A percentile compares a stretch with the other conserved stretches of the same genome.
phyloP scores from a whole-genome alignment of 768 basidiomycete genomes.

The Sarcodon sp. region DNA sequence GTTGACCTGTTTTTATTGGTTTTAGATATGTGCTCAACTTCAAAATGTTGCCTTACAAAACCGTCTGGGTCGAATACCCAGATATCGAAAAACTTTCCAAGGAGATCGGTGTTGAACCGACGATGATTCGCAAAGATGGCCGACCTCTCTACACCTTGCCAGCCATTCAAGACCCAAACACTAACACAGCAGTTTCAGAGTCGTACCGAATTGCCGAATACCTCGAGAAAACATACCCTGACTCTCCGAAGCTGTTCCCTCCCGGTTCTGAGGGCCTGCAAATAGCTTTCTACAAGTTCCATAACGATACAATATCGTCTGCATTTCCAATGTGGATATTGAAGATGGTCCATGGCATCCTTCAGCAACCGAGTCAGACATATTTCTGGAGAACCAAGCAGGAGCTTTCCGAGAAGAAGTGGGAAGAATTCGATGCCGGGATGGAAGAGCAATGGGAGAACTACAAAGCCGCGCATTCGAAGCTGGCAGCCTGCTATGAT shows the following conservation, averaged over 20 bases:
- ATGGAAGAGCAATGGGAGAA: too few species aligned
- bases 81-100: slow-evolving; percentile 27
- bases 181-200: slow-evolving; percentile 24
- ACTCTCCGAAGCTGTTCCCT: slow-evolving; percentile 25
- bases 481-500: too few species aligned
- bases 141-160: slow-evolving; percentile 31
- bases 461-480: too few species aligned
- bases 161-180: slow-evolving; percentile 33
- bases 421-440: slow-evolving; percentile 2
- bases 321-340: too few species aligned
- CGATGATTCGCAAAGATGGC: slow-evolving; percentile 14
- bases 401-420: slow-evolving; percentile 18
- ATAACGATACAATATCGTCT: not conserved
- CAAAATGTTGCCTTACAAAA: slow-evolving; percentile 29
- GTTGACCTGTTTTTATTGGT: too few species aligned
- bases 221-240: slow-evolving; percentile 36
- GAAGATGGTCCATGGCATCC: not conserved
- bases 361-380: slow-evolving; percentile 13
- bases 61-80: slow-evolving; percentile 38
- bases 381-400: slow-evolving; percentile 26
- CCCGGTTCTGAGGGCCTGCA: slow-evolving; percentile 24
- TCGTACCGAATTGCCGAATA: slow-evolving; percentile 35
- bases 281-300: slow-evolving; percentile 18
- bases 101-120: slow-evolving; percentile 24
- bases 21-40: slow-evolving; percentile 18